These are phyloP conservation scores for Steccherinum ochraceum DNA, from an alignment of 768 basidiomycete genomes.

Conservation along the genomic window DNA sequence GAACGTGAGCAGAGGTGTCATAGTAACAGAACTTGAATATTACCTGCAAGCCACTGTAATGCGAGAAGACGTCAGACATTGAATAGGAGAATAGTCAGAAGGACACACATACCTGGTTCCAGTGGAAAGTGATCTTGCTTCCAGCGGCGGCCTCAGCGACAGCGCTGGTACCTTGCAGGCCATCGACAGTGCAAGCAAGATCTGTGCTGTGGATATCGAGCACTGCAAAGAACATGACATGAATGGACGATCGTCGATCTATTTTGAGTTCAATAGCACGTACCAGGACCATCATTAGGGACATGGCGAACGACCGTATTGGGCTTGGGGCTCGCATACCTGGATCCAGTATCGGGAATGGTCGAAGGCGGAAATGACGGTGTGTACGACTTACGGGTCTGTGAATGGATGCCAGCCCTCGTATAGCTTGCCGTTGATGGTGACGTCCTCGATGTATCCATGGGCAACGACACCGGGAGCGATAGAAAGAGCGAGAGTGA, in stretches of 20 bases:
- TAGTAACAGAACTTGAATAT: background rate
- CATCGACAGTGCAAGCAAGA: constrained; percentile 38
- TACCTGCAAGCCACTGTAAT: constrained; percentile 23
- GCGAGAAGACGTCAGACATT: background rate
- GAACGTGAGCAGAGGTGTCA: background rate
- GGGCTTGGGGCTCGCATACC: too few relatives aligned
- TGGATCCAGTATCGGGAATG: too few relatives aligned
- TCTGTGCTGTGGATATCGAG: constrained; percentile 26
- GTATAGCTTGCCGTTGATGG: constrained; percentile 16
- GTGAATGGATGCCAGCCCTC: constrained; percentile 20
- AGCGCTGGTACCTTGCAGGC: constrained; percentile 24
- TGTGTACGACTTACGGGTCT: constrained; percentile 22
- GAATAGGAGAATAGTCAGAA: background rate
- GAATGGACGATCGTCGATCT: background rate
- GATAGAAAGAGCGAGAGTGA: constrained; percentile 1
- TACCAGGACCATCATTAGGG: constrained; percentile 25
- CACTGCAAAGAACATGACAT: constrained; percentile 7
- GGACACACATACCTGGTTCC: constrained; percentile 33
- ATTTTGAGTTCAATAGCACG: constrained; percentile 1
- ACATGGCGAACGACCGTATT: constrained; percentile 23
- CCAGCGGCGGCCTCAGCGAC: constrained; percentile 35
- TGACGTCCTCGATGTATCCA: constrained; percentile 17
- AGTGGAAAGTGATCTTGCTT: constrained; percentile 35
- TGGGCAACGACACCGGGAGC: constrained; percentile 16
- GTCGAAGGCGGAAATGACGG: too few relatives aligned